Evolutionary conservation across 1,284 basidiomycete species (phyloP).

Genomic region (Cutaneotrichosporon cutaneum): DNA sequence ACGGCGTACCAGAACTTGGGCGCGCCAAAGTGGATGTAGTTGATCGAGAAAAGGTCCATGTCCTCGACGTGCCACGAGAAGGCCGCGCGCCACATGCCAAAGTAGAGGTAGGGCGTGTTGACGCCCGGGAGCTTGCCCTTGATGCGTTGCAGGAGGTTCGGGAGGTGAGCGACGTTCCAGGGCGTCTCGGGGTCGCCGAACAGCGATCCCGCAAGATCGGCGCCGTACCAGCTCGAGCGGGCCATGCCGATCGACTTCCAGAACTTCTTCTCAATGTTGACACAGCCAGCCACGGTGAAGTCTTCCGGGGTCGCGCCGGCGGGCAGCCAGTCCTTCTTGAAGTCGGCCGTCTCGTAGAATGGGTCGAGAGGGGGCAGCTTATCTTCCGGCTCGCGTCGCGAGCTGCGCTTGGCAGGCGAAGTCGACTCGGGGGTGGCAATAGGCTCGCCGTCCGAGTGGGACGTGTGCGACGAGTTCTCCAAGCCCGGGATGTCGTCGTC

Average conservation of each 20-base stretch:
- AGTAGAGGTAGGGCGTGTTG: slow-evolving; percentile 96
- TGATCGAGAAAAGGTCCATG: slow-evolving; percentile 97
- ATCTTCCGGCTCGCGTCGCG: neutral
- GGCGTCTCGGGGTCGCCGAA: slow-evolving; percentile 75
- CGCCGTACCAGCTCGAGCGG: slow-evolving; percentile 91
- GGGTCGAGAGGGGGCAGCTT: slow-evolving; percentile 22
- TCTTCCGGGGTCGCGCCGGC: slow-evolving; percentile 66
- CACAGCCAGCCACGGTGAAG: slow-evolving; percentile 81
- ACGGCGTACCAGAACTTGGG: slow-evolving; percentile 96
- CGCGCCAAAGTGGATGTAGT: slow-evolving; percentile 98
- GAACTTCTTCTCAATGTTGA: slow-evolving; percentile 81
- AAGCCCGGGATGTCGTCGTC: slow-evolving; percentile 32
- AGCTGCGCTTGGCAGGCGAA: neutral
- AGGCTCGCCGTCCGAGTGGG: slow-evolving; percentile 39
- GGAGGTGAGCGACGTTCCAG: slow-evolving; percentile 93
- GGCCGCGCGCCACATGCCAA: slow-evolving; percentile 98
- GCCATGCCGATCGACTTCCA: slow-evolving; percentile 78
- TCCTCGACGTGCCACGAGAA: slow-evolving; percentile 99
- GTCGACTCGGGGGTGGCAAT: slow-evolving; percentile 29
- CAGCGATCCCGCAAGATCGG: slow-evolving; percentile 80
- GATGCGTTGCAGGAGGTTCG: slow-evolving; percentile 74
- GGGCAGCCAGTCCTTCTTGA: slow-evolving; percentile 73
- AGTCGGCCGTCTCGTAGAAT: slow-evolving; percentile 71
- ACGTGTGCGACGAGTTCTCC: slow-evolving; percentile 34
- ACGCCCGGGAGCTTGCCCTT: slow-evolving; percentile 79